Evolutionary conservation across 306 rosid genomes (phyloP), one percentile per base, ranked within the genome.

Genomic region (Chamaecrista fasciculata): DNA sequence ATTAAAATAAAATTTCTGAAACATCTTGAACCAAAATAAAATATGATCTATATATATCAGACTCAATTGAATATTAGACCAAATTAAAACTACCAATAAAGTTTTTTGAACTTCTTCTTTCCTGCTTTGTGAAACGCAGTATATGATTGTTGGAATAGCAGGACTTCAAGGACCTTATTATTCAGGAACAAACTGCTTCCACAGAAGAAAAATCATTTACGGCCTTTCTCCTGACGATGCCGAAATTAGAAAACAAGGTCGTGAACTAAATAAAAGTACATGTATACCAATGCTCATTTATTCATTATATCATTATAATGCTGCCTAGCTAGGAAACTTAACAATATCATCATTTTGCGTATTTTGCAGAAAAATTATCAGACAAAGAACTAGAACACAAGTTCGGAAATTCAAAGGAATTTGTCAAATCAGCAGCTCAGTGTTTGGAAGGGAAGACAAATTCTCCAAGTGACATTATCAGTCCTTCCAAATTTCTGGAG

Each of bases 141-240:
- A 67, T 65, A 0, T 43, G 1, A 62, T n/a, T 3, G 10, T 21
- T 1, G 91, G 96, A 66, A 0, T 76, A 1, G 50, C 71, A 1
- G 91, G 87, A 14, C 57, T 87, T 26, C 93, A 86, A 81, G 92
- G 89, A 31, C 25, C 62, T 3, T n/a, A 20, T 2, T 82, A 84
- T 49, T 23, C 2, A 0, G 92, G 92, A 57, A 84, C 89, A 19
- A 74, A 76, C 29, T 84, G 87, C 53, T 4, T 87, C 11, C 87
- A 82, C 23, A 75, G 86, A 76, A 76, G 87, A 59, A 83, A 80
- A 74, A 76, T 82, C 33, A 78, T 90, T 11, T 89, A 86, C 24
- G 96, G 88, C 14, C 49, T 79, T 16, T 69, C 61, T 11, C 86
- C 89, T 4, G 0, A 42, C 16, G 12, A 40, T 10, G n/a, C 51